A percentile compares a stretch with the other conserved stretches of the same genome.
These are phyloP conservation scores for Cymbopogon flexuosus DNA, from an alignment of 202 grass and related monocot species.

Conservation along the genomic window DNA sequence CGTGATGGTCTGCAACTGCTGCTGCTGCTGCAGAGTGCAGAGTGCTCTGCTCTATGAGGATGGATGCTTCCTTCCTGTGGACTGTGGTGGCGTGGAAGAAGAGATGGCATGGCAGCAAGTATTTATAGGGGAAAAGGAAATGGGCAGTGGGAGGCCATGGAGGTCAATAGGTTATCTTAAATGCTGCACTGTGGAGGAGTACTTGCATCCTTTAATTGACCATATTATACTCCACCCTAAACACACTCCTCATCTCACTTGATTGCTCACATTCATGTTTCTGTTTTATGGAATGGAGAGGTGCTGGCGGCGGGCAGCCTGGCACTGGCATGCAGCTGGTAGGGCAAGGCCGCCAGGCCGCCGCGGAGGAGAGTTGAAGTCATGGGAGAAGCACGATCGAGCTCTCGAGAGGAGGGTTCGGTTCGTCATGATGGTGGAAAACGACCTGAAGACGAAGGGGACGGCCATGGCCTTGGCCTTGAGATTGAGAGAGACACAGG, in stretches of 20 bases:
- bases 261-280: constrained; percentile 38
- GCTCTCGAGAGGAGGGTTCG: neutral
- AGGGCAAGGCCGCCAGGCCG: neutral
- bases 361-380: neutral
- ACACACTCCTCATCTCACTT: neutral
- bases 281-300: constrained; percentile 30
- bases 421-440: neutral
- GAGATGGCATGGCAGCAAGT: constrained; percentile 33
- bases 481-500: neutral
- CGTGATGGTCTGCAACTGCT: neutral
- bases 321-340: neutral
- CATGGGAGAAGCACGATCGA: neutral
- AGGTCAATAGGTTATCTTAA: constrained; percentile 59
- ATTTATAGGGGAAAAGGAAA: constrained; percentile 51
- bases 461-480: neutral
- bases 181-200: constrained; percentile 30
- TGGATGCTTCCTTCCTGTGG: neutral
- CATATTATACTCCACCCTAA: constrained; percentile 18
- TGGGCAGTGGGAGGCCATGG: neutral
- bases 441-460: neutral
- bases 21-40: too few species aligned
- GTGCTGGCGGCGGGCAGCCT: neutral
- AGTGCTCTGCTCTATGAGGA: neutral
- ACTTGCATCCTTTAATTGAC: constrained; percentile 26
- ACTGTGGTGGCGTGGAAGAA: constrained; percentile 12